Conservation (phyloP, 768 basidiomycete species). For the Postia placenta region DNA sequence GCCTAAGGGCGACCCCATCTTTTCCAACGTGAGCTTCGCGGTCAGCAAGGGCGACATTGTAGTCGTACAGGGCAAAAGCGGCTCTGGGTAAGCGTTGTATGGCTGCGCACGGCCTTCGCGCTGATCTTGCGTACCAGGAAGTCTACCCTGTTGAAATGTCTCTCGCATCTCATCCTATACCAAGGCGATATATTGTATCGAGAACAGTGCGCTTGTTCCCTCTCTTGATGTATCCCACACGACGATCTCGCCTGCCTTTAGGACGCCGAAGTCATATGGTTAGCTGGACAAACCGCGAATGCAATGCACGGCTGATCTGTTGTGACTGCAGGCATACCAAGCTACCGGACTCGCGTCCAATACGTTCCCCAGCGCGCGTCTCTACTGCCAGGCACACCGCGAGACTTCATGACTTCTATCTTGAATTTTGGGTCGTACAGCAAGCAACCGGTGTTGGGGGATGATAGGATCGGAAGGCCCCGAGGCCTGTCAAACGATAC, state of each 20-base stretch:
- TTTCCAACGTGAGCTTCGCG: conserved; percentile 53
- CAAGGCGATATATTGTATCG: conserved; percentile 56
- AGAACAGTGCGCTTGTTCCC: conserved; percentile 45
- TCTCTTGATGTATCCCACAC: too few species aligned
- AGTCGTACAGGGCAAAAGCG: conserved; percentile 74
- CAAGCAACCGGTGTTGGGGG: conserved; percentile 16
- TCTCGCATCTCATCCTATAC: conserved; percentile 74
- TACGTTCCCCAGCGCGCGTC: conserved; percentile 90
- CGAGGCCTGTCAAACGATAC: conserved; percentile 24
- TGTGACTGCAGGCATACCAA: conserved; percentile 65
- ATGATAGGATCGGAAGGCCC: neutral
- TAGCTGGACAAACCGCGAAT: conserved; percentile 10
- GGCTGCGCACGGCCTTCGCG: neutral
- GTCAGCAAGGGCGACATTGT: conserved; percentile 72
- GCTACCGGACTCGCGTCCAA: conserved; percentile 70
- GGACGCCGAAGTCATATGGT: conserved; percentile 47
- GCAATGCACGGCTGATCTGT: neutral
- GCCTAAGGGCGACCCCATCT: conserved; percentile 43
- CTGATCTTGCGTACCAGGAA: conserved; percentile 31
- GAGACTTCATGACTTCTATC: conserved; percentile 59
- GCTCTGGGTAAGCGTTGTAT: conserved; percentile 52
- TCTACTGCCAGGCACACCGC: conserved; percentile 76
- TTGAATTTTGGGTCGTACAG: conserved; percentile 43
- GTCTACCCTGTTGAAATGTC: conserved; percentile 77
- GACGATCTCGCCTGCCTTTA: too few species aligned